A percentile compares a stretch with the other conserved stretches of the same genome.
Conservation (phyloP, 2,329 filamentous ascomycete genomes). For the Beauveria sp. region DNA sequence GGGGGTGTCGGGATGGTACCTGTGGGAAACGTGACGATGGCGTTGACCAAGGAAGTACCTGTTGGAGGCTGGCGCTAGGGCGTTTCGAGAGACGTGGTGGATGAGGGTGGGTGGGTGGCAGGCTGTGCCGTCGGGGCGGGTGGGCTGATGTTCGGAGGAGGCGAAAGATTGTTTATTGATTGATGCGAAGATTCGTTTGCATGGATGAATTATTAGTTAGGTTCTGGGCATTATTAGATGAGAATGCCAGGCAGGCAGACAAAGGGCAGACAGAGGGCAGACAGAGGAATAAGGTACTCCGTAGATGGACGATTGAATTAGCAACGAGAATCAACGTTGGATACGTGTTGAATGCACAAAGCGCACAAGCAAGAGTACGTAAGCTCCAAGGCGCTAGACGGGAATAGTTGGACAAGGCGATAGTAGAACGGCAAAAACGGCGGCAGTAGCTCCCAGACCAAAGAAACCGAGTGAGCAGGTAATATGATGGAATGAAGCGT, state of each 20-base stretch:
- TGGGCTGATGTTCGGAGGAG: not conserved
- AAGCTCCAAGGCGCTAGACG: not conserved
- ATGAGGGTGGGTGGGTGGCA: not conserved
- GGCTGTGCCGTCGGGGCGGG: not conserved
- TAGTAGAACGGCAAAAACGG: not conserved
- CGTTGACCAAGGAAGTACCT: not conserved
- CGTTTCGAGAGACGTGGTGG: not conserved
- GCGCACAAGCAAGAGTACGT: not conserved
- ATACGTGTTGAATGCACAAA: no score
- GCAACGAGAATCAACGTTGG: not conserved
- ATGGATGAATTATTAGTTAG: not conserved
- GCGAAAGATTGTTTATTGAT: not conserved
- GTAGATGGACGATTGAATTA: not conserved
- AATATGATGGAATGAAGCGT: not conserved
- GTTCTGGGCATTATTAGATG: not conserved
- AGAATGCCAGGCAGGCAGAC: not conserved
- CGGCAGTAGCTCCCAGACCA: not conserved
- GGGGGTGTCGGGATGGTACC: not conserved
- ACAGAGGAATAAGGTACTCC: no score
- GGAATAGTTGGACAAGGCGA: not conserved
- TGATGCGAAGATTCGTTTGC: no score
- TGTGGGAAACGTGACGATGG: not conserved
- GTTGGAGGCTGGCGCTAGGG: not conserved
- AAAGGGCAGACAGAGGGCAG: not conserved
- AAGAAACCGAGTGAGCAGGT: not conserved